Evolutionary conservation across 2,329 filamentous ascomycete species (phyloP).

Genomic region (Alternaria sp.): DNA sequence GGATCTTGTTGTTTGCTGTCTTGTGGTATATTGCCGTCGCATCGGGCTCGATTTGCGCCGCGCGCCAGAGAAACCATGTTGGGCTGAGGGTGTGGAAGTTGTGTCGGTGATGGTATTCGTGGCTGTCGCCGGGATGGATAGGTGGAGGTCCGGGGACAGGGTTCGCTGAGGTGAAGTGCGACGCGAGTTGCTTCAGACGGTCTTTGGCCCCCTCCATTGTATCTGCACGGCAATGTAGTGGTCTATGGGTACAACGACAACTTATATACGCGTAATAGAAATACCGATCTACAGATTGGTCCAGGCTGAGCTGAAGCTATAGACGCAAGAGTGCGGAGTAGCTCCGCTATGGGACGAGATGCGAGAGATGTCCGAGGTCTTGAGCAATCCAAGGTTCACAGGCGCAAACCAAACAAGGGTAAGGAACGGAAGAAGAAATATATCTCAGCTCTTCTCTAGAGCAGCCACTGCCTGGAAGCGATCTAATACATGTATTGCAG

Average conservation of each 20-base stretch:
- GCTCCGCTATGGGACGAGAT: slow-evolving; percentile 10
- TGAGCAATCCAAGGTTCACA: neutral
- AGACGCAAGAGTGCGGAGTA: slow-evolving; percentile 28
- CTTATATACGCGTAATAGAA: slow-evolving; percentile 13
- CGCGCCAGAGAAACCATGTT: slow-evolving; percentile 85
- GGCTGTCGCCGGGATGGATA: slow-evolving; percentile 47
- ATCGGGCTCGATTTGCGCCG: slow-evolving; percentile 86
- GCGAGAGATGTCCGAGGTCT: slow-evolving; percentile 9
- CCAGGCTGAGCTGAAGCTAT: slow-evolving; percentile 18
- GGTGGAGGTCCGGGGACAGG: slow-evolving; percentile 46
- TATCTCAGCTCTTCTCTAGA: neutral
- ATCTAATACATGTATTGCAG: neutral
- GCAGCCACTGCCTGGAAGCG: neutral
- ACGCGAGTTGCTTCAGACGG: slow-evolving; percentile 49
- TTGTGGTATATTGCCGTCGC: slow-evolving; percentile 83
- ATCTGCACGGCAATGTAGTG: neutral
- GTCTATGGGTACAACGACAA: neutral
- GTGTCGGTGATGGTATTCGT: slow-evolving; percentile 56
- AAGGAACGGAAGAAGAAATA: no score
- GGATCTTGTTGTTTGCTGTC: slow-evolving; percentile 75
- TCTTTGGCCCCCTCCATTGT: slow-evolving; percentile 29
- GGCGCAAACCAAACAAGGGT: neutral
- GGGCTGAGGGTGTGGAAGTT: slow-evolving; percentile 84
- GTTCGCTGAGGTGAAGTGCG: slow-evolving; percentile 46
- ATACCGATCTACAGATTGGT: slow-evolving; percentile 8